Evolutionary conservation across 208 protist species (phyloP), one percentile per base, ranked within the genome.

Genomic region (Acanthamoeba rhysodes): DNA sequence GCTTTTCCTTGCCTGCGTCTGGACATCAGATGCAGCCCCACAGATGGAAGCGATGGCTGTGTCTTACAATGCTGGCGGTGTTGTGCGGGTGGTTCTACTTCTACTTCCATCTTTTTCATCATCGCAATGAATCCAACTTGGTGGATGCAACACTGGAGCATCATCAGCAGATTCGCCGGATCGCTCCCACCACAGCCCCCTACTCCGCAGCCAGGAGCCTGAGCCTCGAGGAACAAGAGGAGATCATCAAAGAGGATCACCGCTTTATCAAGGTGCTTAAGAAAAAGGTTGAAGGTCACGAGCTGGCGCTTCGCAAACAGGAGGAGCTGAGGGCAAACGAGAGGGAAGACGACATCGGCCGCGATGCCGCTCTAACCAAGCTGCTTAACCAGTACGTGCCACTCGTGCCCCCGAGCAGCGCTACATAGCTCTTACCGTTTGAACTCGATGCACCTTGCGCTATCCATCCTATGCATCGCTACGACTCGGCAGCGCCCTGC

Each of bases 221-320:
- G 18, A n/a, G 59, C 59, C 59, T 22, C 24, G 64, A 72, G 34
- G 70, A 37, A 41, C 14, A 78, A 29, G 70, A 45, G 29, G 8
- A 74, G 66, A 78, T 45, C 18, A 1, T 78, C 16, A 20, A 45
- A 34, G 70, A 78, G 20, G 70, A 78, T 34, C 70, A 45, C 5
- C 27, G 29, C 29, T 41, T 78, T 45, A 6, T 78, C n/a, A 78
- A 78, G 32, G 34, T 78, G 1, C 8, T 78, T 4, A 78, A 45
- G 70, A 78, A 78, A 34, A 32, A 78, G 32, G 70, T 78, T 4
- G 70, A 78, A 45, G 70, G 70, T 18, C 70, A 78, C n/a, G 70
- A 78, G 32, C 66, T 74, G 14, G 24, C 24, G n/a, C 70, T 78
- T 8, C 70, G 70, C 70, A 78, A 74, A 27, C 66, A 74, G n/a